These are phyloP conservation scores for Plenodomus biglobosus DNA, from an alignment of 2,329 filamentous ascomycete genomes.

Conservation along the genomic window DNA sequence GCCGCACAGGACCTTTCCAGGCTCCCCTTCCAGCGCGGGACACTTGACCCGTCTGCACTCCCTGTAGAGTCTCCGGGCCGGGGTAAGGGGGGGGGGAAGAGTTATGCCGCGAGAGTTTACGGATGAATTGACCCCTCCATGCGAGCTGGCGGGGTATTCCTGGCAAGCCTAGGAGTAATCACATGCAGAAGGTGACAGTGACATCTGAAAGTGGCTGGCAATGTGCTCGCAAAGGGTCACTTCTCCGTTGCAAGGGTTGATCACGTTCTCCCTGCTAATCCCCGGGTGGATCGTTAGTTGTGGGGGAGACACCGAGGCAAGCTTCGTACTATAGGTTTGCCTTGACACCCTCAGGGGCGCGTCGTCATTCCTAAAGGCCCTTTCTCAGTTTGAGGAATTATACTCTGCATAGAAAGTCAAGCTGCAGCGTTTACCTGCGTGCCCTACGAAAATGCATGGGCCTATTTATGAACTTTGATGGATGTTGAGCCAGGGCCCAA, in stretches of 20 bases:
- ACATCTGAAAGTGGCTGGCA: constrained; percentile 8
- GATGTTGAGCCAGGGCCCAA: too few relatives aligned
- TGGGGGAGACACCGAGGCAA: too few relatives aligned
- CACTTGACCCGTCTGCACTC: constrained; percentile 27
- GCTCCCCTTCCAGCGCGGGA: constrained; percentile 22
- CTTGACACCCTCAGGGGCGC: not conserved
- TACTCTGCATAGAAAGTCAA: too few relatives aligned
- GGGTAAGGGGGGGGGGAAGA: constrained; percentile 23
- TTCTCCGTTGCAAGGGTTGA: not conserved
- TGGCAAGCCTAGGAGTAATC: constrained; percentile 12
- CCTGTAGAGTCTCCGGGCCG: constrained; percentile 16
- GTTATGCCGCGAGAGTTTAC: constrained; percentile 22
- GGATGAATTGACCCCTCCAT: constrained; percentile 28
- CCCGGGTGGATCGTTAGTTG: not conserved
- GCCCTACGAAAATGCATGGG: too few relatives aligned
- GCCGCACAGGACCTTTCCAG: constrained; percentile 8
- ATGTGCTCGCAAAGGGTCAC: not conserved
- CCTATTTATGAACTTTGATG: too few relatives aligned
- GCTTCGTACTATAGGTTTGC: too few relatives aligned
- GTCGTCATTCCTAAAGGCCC: not conserved
- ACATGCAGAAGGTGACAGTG: constrained; percentile 36
- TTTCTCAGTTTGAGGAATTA: not conserved
- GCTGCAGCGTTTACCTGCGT: too few relatives aligned
- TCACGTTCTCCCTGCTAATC: not conserved
- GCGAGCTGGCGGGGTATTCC: constrained; percentile 24